Percentiles rank a stretch among this genome's conserved stretches.
phyloP scores from a whole-genome alignment of 2,329 filamentous ascomycete species.

The Lasiodiplodia theobromae region DNA sequence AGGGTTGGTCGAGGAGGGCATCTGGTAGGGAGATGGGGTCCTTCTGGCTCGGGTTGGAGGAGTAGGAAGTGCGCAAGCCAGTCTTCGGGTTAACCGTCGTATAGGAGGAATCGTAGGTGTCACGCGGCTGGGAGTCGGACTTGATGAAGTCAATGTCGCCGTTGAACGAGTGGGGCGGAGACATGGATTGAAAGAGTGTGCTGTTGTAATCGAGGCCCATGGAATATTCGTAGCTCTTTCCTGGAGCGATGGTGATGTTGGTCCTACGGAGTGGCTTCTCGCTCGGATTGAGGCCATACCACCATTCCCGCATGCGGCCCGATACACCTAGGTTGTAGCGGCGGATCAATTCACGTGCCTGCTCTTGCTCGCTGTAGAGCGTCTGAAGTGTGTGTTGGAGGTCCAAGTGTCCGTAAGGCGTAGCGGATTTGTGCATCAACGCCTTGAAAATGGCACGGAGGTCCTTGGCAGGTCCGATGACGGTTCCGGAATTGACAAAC shows the following conservation, averaged over 20 bases:
- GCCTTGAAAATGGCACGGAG: conserved; percentile 55
- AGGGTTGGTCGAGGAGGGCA: conserved; percentile 43
- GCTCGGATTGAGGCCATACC: conserved; percentile 15
- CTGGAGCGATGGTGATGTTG: conserved; percentile 40
- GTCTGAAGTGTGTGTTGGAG: conserved; percentile 52
- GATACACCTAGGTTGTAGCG: conserved; percentile 34
- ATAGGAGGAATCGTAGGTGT: conserved; percentile 22
- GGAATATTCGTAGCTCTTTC: conserved; percentile 56
- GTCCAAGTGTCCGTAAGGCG: conserved; percentile 45
- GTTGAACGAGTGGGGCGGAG: conserved; percentile 28
- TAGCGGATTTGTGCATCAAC: conserved; percentile 40
- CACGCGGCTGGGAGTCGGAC: conserved; percentile 4
- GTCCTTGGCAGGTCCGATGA: conserved; percentile 61
- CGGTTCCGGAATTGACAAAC: conserved; percentile 57
- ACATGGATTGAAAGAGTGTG: conserved; percentile 49
- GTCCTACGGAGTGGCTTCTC: conserved; percentile 12
- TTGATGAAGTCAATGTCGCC: conserved; percentile 23
- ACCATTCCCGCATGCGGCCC: conserved; percentile 41
- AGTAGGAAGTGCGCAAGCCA: conserved; percentile 10
- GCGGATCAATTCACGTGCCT: conserved; percentile 50
- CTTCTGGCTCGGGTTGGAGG: background rate
- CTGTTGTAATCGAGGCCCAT: conserved; percentile 62
- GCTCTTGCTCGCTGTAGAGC: conserved; percentile 63
- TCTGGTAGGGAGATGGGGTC: conserved; percentile 3
- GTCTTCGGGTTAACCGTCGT: conserved; percentile 20